These are phyloP conservation scores for Daldinia eschscholtzii DNA, from an alignment of 2,329 filamentous ascomycete species.

Conservation along the genomic window DNA sequence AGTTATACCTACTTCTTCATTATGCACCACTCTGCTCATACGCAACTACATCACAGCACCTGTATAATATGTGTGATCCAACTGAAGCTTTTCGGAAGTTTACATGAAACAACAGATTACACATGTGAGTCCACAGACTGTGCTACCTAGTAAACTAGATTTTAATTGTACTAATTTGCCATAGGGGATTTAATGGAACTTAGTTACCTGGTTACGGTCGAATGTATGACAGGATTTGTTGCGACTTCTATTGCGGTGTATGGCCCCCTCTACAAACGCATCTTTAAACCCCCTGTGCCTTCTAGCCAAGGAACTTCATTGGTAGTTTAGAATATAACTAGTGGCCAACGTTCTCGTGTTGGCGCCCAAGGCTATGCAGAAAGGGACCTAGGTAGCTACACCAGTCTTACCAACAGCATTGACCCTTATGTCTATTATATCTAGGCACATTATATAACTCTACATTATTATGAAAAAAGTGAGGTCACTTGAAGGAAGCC, in stretches of 20 bases:
- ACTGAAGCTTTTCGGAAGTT: not conserved
- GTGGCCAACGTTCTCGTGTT: not conserved
- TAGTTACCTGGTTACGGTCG: not conserved
- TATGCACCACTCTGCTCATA: not conserved
- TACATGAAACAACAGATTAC: not conserved
- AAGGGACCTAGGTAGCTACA: too few species aligned
- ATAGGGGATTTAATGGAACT: not conserved
- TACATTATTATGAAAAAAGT: too few species aligned
- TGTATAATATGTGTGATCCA: not conserved
- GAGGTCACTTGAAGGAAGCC: too few species aligned
- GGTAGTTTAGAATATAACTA: not conserved
- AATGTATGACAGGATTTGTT: slow-evolving; percentile 1
- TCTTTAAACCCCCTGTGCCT: not conserved
- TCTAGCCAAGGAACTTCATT: not conserved
- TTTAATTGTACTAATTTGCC: not conserved
- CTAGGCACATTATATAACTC: too few species aligned
- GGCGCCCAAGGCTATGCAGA: not conserved
- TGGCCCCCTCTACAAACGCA: not conserved
- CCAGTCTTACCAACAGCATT: too few species aligned
- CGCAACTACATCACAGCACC: not conserved
- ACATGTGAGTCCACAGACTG: not conserved
- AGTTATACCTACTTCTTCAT: not conserved
- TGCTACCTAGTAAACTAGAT: not conserved
- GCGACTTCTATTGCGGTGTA: not conserved
- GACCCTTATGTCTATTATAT: too few species aligned